Conservation (phyloP, 2,329 filamentous ascomycete species). For the Claviceps spartinae region DNA sequence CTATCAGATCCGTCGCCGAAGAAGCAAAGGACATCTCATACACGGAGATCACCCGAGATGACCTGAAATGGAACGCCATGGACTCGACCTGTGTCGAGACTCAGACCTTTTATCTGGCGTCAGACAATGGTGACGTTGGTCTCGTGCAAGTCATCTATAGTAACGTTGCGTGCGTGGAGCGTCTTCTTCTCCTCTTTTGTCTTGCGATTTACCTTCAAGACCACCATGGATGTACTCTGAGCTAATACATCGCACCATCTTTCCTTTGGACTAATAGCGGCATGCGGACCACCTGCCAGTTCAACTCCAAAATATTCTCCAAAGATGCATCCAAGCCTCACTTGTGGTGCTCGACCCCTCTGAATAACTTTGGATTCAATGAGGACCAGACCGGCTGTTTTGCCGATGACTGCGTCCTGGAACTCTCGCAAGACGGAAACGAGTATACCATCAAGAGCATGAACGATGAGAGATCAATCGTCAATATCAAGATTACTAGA, state of each 20-base stretch:
- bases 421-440: conserved; percentile 72
- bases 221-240: not conserved
- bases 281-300: conserved; percentile 80
- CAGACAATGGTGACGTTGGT: conserved; percentile 62
- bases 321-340: conserved; percentile 56
- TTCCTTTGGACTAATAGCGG: conserved; percentile 43
- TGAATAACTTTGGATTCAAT: conserved; percentile 71
- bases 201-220: not conserved
- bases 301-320: conserved; percentile 88
- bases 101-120: conserved; percentile 81
- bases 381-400: conserved; percentile 73
- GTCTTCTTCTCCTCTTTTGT: not conserved
- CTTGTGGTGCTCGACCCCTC: conserved; percentile 71
- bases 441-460: conserved; percentile 83
- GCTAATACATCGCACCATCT: not conserved
- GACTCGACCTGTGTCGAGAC: conserved; percentile 87
- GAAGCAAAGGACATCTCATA: conserved; percentile 68
- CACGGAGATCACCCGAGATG: conserved; percentile 63
- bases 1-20: conserved; percentile 72
- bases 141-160: conserved; percentile 93
- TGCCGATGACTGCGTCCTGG: conserved; percentile 71
- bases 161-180: conserved; percentile 67
- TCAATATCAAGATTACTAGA: conserved; percentile 73
- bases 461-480: conserved; percentile 63
- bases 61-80: conserved; percentile 71